A percentile compares a stretch with the other conserved stretches of the same genome.
Conservation (phyloP, 768 basidiomycete species). For the Peribolospora kevripleyi region DNA sequence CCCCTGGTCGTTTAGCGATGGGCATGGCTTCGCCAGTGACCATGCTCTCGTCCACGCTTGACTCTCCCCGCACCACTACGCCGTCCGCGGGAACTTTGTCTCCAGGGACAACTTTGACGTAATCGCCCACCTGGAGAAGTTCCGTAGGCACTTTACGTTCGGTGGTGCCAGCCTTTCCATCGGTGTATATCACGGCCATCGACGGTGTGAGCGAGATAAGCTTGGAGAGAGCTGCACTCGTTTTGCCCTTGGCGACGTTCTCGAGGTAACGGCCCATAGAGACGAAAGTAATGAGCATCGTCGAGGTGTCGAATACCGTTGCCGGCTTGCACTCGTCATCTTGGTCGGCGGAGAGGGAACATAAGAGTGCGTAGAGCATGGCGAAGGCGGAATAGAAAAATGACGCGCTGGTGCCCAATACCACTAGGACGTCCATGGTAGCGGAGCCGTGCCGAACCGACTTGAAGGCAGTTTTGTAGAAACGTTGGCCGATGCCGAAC, state of each 20-base stretch:
- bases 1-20: conserved; percentile 57
- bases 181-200: conserved; percentile 86
- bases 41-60: conserved; percentile 82
- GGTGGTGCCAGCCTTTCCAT: conserved; percentile 31
- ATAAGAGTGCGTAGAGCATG: conserved; percentile 32
- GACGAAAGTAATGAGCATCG: conserved; percentile 94
- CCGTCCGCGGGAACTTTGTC: conserved; percentile 95
- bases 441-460: conserved; percentile 66
- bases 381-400: conserved; percentile 65
- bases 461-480: conserved; percentile 76
- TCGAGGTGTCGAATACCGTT: conserved; percentile 94
- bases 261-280: conserved; percentile 86
- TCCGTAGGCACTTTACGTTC: conserved; percentile 86
- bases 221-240: conserved; percentile 84
- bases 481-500: conserved; percentile 67
- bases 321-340: conserved; percentile 39
- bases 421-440: conserved; percentile 95
- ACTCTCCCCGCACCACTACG: conserved; percentile 59
- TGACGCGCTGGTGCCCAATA: conserved; percentile 80
- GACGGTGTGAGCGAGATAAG: conserved; percentile 85
- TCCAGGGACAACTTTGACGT: conserved; percentile 78
- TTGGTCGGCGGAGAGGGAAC: conserved; percentile 21
- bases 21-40: conserved; percentile 87
- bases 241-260: conserved; percentile 90
- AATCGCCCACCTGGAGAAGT: conserved; percentile 79